Evolutionary conservation across 495 filamentous ascomycete genomes (phyloP), one percentile per base, ranked within the genome.

Genomic region (Aeminium ludgeri): DNA sequence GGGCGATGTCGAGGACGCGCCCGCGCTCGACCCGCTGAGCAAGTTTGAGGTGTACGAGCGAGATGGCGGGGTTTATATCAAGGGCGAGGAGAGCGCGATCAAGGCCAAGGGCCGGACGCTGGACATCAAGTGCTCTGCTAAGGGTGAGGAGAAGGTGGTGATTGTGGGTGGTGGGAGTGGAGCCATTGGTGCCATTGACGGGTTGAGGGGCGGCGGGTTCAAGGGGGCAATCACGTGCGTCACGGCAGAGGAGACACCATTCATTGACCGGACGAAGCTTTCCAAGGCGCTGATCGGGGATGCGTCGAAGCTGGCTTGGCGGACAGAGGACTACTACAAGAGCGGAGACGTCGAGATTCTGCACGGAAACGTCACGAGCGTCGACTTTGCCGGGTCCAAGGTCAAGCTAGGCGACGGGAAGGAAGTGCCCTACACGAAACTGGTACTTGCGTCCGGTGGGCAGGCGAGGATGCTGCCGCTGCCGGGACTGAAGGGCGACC

Each of bases 1-100:
- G n/a, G 89, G 89, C 20, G 87, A 95, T 45, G 79, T 97, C 34
- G 89, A 97, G 59, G 80, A 96, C 56, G 85, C 87, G 0, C 89
- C 89, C 1, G 89, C 84, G 1, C 66, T 91, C 5, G 84, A 95
- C 49, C 69, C 78, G 12, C 58, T 97, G 3, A 66, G 76, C 16
- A 78, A 80, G 31, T 97, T 89, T 61, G 78, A 82, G 27, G 55
- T 92, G 19, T 60, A 72, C 17, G 74, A 87, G 54, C 86, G 77
- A 54, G 72, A 86, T 51, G 84, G 78, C 38, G 78, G 67, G 0
- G 76, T 93, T 0, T 97, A 87, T 53, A 76, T 96, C 53, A 78
- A 75, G 20, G 85, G 75, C 18, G 80, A 85, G 5, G 78, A 91
- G 57, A 65, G 66, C 1, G 67, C 67, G n/a, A 81, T 97, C 58